Evolutionary conservation across 2,329 filamentous ascomycete species (phyloP).

Genomic region (Teratosphaeria viscida): DNA sequence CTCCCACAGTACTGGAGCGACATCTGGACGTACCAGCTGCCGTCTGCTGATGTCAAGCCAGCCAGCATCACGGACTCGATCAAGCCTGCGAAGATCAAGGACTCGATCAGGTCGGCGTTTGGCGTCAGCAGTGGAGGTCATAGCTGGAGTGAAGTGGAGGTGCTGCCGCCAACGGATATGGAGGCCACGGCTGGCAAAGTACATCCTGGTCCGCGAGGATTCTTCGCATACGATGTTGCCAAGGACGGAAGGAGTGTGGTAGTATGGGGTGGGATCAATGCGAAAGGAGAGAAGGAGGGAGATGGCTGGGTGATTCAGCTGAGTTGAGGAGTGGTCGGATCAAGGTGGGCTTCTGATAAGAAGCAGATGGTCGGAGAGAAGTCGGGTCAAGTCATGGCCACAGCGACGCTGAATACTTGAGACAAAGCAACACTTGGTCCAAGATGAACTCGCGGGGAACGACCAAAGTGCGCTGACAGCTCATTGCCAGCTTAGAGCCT

Average conservation of each 20-base stretch:
- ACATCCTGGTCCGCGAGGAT: conserved; percentile 34
- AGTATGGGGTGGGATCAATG: conserved; percentile 35
- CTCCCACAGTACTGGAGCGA: conserved; percentile 26
- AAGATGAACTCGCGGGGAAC: too few species aligned
- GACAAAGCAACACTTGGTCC: too few species aligned
- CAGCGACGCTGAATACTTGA: too few species aligned
- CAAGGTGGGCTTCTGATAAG: background rate
- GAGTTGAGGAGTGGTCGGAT: conserved; percentile 12
- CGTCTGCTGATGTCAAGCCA: conserved; percentile 23
- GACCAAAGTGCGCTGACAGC: too few species aligned
- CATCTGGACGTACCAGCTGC: conserved; percentile 36
- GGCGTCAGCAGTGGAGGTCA: conserved; percentile 32
- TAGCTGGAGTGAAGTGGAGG: conserved; percentile 33
- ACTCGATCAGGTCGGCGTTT: conserved; percentile 30
- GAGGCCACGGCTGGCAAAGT: conserved; percentile 30
- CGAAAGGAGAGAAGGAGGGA: conserved; percentile 32
- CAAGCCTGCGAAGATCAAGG: conserved; percentile 36
- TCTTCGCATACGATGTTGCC: conserved; percentile 31
- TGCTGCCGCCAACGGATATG: conserved; percentile 25
- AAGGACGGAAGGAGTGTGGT: conserved; percentile 28
- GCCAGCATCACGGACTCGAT: conserved; percentile 19
- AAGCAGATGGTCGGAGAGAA: too few species aligned
- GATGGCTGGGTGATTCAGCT: conserved; percentile 36
- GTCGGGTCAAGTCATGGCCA: too few species aligned
- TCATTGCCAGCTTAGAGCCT: background rate